Percentiles rank a stretch among this genome's conserved stretches.
phyloP scores from a whole-genome alignment of 2,329 filamentous ascomycete genomes.

The Pseudogymnoascus sp. region DNA sequence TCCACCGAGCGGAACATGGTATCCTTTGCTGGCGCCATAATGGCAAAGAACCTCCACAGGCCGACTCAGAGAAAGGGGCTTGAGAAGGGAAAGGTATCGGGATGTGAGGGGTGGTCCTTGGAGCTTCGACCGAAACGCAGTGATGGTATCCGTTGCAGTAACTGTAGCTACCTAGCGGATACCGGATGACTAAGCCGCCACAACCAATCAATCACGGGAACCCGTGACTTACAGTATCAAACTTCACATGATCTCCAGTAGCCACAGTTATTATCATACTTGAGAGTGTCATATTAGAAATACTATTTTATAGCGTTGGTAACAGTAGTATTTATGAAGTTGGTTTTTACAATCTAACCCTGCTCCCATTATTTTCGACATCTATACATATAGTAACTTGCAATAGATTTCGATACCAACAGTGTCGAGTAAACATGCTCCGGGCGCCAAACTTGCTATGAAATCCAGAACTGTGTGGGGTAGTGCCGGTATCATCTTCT shows the following conservation, averaged over 20 bases:
- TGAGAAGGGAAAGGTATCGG: conserved; percentile 2
- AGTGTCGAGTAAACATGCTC: conserved; percentile 2
- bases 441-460: neutral
- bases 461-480: conserved; percentile 3
- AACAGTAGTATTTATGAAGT: neutral
- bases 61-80: conserved; percentile 2
- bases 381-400: neutral
- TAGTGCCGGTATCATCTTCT: neutral
- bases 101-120: neutral
- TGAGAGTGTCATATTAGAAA: too few relatives aligned
- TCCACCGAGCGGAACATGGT: conserved; percentile 99
- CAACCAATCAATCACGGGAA: conserved; percentile 4
- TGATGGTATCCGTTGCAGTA: conserved; percentile 7
- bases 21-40: conserved; percentile 64
- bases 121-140: neutral
- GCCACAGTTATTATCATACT: neutral
- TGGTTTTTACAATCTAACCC: conserved; percentile 1
- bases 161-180: conserved; percentile 9
- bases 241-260: neutral
- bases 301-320: neutral
- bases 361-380: neutral
- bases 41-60: conserved; percentile 16
- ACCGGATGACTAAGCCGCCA: conserved; percentile 1
- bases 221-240: neutral
- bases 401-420: neutral